Evolutionary conservation across 2,329 filamentous ascomycete genomes (phyloP).

Genomic region (Aspergillus uvarum): DNA sequence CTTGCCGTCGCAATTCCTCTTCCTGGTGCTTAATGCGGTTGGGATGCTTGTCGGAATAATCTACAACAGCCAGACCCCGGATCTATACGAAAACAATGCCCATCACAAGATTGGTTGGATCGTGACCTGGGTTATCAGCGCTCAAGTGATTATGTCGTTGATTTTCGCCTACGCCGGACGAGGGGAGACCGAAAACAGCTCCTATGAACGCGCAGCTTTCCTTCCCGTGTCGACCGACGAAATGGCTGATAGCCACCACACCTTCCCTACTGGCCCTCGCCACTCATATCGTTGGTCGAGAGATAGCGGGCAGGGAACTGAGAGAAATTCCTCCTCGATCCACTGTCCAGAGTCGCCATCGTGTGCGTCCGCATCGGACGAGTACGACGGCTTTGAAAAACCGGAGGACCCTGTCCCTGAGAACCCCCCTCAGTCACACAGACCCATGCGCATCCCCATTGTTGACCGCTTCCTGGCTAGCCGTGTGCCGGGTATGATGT

Average conservation of each 20-base stretch:
- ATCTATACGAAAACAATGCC: constrained; percentile 24
- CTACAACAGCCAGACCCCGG: constrained; percentile 24
- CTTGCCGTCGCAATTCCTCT: constrained; percentile 52
- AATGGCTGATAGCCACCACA: constrained; percentile 54
- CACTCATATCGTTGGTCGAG: constrained; percentile 60
- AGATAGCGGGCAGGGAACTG: constrained; percentile 74
- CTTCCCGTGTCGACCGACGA: constrained; percentile 61
- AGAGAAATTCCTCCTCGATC: constrained; percentile 65
- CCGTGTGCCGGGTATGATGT: constrained; percentile 57
- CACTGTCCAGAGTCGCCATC: constrained; percentile 65
- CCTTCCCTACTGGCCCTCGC: constrained; percentile 38
- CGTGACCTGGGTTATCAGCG: constrained; percentile 67
- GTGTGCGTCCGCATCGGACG: constrained; percentile 48
- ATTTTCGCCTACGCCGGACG: constrained; percentile 61
- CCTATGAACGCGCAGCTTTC: constrained; percentile 58
- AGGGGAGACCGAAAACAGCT: constrained; percentile 31
- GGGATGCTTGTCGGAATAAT: constrained; percentile 23
- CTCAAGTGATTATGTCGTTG: constrained; percentile 68
- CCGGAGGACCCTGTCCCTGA: constrained; percentile 47
- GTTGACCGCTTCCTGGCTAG: constrained; percentile 54
- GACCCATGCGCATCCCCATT: constrained; percentile 49
- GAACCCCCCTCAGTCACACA: constrained; percentile 28
- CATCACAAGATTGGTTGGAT: constrained; percentile 59
- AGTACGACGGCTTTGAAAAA: constrained; percentile 53
- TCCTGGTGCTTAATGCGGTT: constrained; percentile 20